Percentiles rank a stretch among this genome's conserved stretches.
These are phyloP conservation scores for Clavispora phyllophila DNA, from an alignment of 805 yeast genomes.

Conservation along the genomic window DNA sequence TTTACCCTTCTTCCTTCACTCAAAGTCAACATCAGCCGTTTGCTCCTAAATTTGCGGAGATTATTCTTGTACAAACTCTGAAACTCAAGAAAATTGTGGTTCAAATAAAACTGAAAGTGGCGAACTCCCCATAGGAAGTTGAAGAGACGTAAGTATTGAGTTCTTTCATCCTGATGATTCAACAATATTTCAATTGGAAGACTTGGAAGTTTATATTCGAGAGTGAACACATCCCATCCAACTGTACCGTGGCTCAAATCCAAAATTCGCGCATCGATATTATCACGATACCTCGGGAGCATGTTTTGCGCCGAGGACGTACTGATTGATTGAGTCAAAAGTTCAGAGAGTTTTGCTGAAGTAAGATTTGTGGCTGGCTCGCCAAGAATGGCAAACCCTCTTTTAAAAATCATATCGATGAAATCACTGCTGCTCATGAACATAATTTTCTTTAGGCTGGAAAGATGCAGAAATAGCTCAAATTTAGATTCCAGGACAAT, in stretches of 20 bases:
- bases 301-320: constrained; percentile 45
- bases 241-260: constrained; percentile 64
- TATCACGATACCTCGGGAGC: constrained; percentile 34
- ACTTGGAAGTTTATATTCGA: constrained; percentile 63
- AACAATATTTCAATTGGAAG: constrained; percentile 46
- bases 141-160: constrained; percentile 66
- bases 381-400: constrained; percentile 49
- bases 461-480: constrained; percentile 49
- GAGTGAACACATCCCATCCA: constrained; percentile 92
- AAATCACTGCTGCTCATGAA: constrained; percentile 80
- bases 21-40: too few relatives aligned
- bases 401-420: constrained; percentile 55
- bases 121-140: constrained; percentile 80
- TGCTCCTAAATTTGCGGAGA: constrained; percentile 12
- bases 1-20: constrained; percentile 11
- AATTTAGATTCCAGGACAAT: constrained; percentile 43
- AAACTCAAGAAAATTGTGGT: constrained; percentile 25
- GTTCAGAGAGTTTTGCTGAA: constrained; percentile 58
- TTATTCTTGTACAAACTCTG: constrained; percentile 24
- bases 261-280: constrained; percentile 79
- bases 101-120: constrained; percentile 52
- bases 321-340: constrained; percentile 60
- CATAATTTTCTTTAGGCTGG: constrained; percentile 58
- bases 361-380: constrained; percentile 62
- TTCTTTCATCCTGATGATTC: constrained; percentile 31